These are phyloP conservation scores for Irpex lacteus DNA, from an alignment of 1,284 basidiomycete species.

Conservation along the genomic window DNA sequence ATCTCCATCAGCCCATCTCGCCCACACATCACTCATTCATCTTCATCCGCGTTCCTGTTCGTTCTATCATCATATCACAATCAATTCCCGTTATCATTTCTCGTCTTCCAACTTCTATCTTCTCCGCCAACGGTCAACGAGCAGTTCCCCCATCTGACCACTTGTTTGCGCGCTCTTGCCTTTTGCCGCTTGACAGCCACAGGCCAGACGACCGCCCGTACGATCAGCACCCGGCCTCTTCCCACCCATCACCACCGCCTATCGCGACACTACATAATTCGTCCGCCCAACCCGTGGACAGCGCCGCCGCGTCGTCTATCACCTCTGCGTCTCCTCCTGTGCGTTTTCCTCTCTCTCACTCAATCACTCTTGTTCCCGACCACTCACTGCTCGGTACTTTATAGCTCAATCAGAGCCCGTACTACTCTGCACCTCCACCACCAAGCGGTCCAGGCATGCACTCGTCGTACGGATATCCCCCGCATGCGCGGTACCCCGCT, in stretches of 20 bases:
- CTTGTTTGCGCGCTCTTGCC: conserved; percentile 15
- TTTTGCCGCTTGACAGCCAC: neutral
- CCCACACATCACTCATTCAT: conserved; percentile 8
- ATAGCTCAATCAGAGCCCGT: conserved; percentile 1
- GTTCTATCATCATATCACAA: conserved; percentile 8
- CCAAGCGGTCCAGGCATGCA: conserved; percentile 13
- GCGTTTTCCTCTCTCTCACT: conserved; percentile 25
- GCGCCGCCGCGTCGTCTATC: conserved; percentile 36
- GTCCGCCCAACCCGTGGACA: conserved; percentile 54
- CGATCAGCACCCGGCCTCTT: conserved; percentile 35
- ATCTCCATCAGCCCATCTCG: conserved; percentile 5
- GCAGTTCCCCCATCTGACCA: neutral
- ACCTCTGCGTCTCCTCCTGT: conserved; percentile 48
- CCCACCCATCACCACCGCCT: conserved; percentile 49
- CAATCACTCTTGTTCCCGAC: conserved; percentile 21
- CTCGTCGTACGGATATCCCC: conserved; percentile 11
- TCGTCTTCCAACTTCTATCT: neutral
- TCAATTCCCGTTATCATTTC: conserved; percentile 18
- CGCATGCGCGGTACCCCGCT: conserved; percentile 22
- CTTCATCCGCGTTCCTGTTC: conserved; percentile 1
- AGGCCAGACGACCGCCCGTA: conserved; percentile 35
- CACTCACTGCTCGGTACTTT: conserved; percentile 7
- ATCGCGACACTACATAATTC: conserved; percentile 58
- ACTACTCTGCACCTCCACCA: conserved; percentile 6
- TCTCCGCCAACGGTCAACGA: neutral